Base-by-base conservation (phyloP, 495 filamentous ascomycete genomes). In the Neurospora sp. region DNA sequence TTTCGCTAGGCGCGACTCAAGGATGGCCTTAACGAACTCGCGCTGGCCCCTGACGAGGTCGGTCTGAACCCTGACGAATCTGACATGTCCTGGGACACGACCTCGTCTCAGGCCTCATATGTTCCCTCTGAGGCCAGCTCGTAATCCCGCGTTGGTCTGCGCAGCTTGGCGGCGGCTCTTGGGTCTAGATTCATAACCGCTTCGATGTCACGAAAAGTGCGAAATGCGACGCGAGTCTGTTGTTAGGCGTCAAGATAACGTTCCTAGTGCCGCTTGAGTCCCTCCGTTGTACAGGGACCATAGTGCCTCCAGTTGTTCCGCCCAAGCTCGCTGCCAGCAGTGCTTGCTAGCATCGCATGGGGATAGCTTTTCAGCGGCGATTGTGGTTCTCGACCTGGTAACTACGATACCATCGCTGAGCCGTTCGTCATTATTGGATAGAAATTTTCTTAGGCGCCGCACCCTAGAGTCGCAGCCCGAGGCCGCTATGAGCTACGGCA, bases 1-100 rank as follows among this genome's bases (percentile, higher is more conserved):
- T 83, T 86, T 73, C 80, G 83, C 71, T 83, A 81, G 73, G 19
- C 43, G 70, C 54, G 54, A 66, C 28, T 9, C 13, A 34, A 36
- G 28, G 15, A 66, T 17, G 31, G 54, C 54, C 28, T 31, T 8
- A 5, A 9, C 2, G 15, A 66, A 36, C 28, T 19, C 6, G 54
- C 24, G 54, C 28, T 66, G 54, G 21, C 10, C 45, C 45, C 9
- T 59, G 48, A 59, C 48, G 48, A 59, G 21, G 24, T 11, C 24
- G 43, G 8, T 15, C 24, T 59, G 54, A 31, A 1, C 13, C 2
- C 54, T 62, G 24, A 62, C 54, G 24, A 28, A 28, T 17, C 24
- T 62, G 8, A 28, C 54, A 31, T 24, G 54, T 62, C 24, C 54
- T 62, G 1, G 11, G 2, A 2, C 24, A 19, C 28, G 15, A 19